Evolutionary conservation across 495 filamentous ascomycete species (phyloP), one percentile per base, ranked within the genome.

Genomic region (Penicillium taxi): DNA sequence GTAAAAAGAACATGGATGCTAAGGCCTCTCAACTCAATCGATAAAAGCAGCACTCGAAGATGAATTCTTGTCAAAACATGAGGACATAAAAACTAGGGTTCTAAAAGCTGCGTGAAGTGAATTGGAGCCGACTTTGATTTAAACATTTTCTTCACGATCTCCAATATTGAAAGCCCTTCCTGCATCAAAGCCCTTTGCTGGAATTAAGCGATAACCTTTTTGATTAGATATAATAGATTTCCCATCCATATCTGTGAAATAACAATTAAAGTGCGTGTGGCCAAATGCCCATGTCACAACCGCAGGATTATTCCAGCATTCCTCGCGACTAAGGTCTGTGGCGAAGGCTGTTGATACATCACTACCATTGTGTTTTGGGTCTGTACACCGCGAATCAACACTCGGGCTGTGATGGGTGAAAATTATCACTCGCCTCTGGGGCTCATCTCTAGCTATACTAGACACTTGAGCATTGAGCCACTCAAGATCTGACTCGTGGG

Each of bases 241-340:
- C 2, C 41, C 44, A 16, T 11, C 26, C 1, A 2, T 12, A 35
- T 49, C 45, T 21, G 20, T 26, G 41, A 59, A 66, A 37, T 50
- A 50, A 37, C 58, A 67, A 36, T 62, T 71, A 37, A 49, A 67
- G 44, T 73, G 68, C 6, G 68, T 72, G 41, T 70, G 65, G 1
- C 64, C 67, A 45, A 66, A 72, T 9, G 56, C 67, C 65, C 63
- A 68, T 3, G 66, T 3, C 33, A 45, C 58, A 9, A 72, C 67
- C 1, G 31, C 37, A 6, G 12, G 15, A 22, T 55, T 63, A 16
- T 8, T 44, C 50, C 52, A 73, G 43, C 68, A 73, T 21, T 2
- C 11, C 44, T 73, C 33, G 20, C n/a, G 18, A 22, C 44, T 46
- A 19, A 69, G 24, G 37, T 70, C 65, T 0, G 61, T 69, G 1